Percentiles rank a stretch among this genome's conserved stretches.
phyloP scores from a whole-genome alignment of 768 basidiomycete genomes.

The Phylloporus rhodoxanthus region DNA sequence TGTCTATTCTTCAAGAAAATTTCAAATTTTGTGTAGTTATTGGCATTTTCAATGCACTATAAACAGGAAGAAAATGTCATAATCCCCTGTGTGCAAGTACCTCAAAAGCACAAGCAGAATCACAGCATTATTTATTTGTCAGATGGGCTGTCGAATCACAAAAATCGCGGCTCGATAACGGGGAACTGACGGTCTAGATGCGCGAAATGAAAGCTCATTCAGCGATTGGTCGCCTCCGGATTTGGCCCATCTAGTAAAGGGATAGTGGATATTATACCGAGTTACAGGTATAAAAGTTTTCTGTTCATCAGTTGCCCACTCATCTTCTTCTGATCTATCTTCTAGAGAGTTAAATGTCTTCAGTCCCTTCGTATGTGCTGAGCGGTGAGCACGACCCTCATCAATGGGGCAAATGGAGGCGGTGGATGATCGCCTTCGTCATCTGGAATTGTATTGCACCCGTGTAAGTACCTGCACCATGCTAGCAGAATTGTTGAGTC shows the following conservation, averaged over 20 bases:
- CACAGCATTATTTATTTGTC: background rate
- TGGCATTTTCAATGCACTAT: too few relatives aligned
- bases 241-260: background rate
- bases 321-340: background rate
- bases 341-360: constrained; percentile 14
- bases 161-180: constrained; percentile 10
- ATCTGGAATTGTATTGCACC: constrained; percentile 28
- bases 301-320: background rate
- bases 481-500: background rate
- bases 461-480: constrained; percentile 14
- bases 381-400: constrained; percentile 22
- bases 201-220: constrained; percentile 9
- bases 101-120: constrained; percentile 1
- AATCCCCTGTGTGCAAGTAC: too few relatives aligned
- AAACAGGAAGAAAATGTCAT: too few relatives aligned
- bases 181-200: background rate
- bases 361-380: constrained; percentile 12
- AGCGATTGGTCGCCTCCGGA: constrained; percentile 15
- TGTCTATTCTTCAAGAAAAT: too few relatives aligned
- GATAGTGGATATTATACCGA: background rate
- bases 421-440: constrained; percentile 26
- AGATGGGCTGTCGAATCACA: constrained; percentile 7
- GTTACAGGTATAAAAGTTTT: constrained; percentile 14
- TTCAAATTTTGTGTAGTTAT: too few relatives aligned
- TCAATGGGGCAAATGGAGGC: constrained; percentile 25